phyloP scores from a whole-genome alignment of 179 eudicot genomes.

The Beta corolliflora region DNA sequence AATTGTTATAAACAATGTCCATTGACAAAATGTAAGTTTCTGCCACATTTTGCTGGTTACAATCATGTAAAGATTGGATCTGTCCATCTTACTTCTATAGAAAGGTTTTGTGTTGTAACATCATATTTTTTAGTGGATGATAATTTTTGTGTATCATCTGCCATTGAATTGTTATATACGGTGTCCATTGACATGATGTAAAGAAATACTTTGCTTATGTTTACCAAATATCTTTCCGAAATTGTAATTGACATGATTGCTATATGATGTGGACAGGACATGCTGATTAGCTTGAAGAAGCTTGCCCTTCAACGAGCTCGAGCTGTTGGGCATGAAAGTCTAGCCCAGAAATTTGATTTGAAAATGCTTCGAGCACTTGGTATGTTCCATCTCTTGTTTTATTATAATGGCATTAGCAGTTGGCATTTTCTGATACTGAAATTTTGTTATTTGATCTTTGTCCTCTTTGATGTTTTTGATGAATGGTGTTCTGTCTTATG shows the following conservation, averaged over 20 bases:
- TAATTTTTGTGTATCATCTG: not conserved
- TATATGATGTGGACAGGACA: slow-evolving; percentile 43
- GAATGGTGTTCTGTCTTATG: not conserved
- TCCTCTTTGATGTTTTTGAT: not conserved
- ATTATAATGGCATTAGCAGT: not conserved
- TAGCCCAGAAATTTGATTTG: slow-evolving; percentile 53
- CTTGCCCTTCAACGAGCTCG: slow-evolving; percentile 50
- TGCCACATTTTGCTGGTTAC: not conserved
- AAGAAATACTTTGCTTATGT: too few species aligned
- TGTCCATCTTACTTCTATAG: not conserved
- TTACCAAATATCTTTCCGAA: not conserved
- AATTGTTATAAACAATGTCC: not conserved
- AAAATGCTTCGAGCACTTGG: slow-evolving; percentile 62
- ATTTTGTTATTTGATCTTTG: not conserved
- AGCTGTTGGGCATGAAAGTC: slow-evolving; percentile 48
- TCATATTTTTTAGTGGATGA: not conserved
- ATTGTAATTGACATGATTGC: not conserved
- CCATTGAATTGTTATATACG: not conserved
- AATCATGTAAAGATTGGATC: not conserved
- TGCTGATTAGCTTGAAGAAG: slow-evolving; percentile 55
- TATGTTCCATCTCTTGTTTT: slow-evolving; percentile 25
- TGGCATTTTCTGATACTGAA: not conserved
- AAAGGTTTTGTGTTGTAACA: not conserved
- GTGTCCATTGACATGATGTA: not conserved
- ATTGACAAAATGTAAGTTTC: not conserved